These are phyloP conservation scores for Irpex sp. DNA, from an alignment of 1,284 basidiomycete species.

Conservation along the genomic window DNA sequence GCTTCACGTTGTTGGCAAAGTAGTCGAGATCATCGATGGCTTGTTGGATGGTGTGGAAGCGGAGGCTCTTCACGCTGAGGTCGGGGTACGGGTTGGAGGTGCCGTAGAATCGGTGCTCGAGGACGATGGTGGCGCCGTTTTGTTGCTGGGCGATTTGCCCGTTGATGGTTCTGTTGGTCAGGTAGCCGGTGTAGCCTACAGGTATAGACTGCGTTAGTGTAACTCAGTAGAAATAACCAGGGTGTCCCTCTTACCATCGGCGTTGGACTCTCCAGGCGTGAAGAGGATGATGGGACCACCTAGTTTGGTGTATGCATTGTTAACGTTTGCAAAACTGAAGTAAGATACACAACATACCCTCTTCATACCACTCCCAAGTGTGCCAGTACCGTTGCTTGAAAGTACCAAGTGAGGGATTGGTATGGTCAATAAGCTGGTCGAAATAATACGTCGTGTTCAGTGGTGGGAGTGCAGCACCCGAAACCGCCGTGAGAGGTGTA, in stretches of 20 bases:
- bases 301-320: constrained; percentile 19
- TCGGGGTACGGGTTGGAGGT: constrained; percentile 56
- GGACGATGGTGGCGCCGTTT: constrained; percentile 56
- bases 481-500: not conserved
- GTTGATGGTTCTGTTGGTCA: constrained; percentile 62
- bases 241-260: constrained; percentile 33
- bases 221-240: not conserved
- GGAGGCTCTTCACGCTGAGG: constrained; percentile 55
- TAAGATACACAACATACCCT: constrained; percentile 31
- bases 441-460: constrained; percentile 51
- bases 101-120: constrained; percentile 57
- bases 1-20: constrained; percentile 61
- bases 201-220: not conserved
- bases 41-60: constrained; percentile 65
- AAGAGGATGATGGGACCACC: constrained; percentile 67
- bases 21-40: constrained; percentile 69
- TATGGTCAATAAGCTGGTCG: constrained; percentile 72
- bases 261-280: constrained; percentile 45
- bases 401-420: constrained; percentile 66
- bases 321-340: not conserved
- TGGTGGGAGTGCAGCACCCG: constrained; percentile 22
- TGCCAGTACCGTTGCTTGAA: constrained; percentile 74
- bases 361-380: constrained; percentile 58
- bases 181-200: constrained; percentile 50
- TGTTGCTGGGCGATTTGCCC: constrained; percentile 66